Base-by-base conservation (phyloP, 371 early-diverging fungal species). In the Dichotomocladium elegans region DNA sequence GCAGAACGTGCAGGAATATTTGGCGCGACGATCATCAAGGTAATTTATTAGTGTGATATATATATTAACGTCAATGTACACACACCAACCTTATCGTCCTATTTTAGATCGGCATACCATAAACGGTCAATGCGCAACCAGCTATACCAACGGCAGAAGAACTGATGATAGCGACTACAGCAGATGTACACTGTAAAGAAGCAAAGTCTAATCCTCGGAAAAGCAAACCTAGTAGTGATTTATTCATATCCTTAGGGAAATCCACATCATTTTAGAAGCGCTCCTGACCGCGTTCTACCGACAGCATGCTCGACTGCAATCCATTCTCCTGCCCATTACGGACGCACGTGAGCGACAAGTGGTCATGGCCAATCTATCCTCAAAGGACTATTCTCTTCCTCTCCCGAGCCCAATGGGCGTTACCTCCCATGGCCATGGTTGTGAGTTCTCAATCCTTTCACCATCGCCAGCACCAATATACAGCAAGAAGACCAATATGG, bases 21-120 rank as follows among this genome's bases (percentile, higher is more conserved):
- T 56, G 56, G 56, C 17, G 42, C 3, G 34, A 41, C 19, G 41
- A 47, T 6, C 30, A 47, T 8, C 28, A 26, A 37, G n/a, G 37
- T 37, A 37, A 15, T n/a, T 15, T 35, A 4, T 2, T 35, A n/a
- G 5, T 11, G 5, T 37, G 34, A 33, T 37, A 17, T 9, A 37
- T 15, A 5, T 21, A 37, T 2, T 37, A 21, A 37, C 15, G 9
- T 37, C 21, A 21, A 37, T 9, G 21, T n/a, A n/a, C n/a, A n/a
- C n/a, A n/a, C n/a, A n/a, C n/a, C n/a, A n/a, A n/a, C n/a, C n/a
- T n/a, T n/a, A n/a, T n/a, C 2, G 15, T 37, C 17, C 21, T 37
- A 9, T 37, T 37, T 17, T 12, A 37, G 37, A 21, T 15, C 21
- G 1, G 17, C n/a, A 0, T n/a, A 2, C 37, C 37, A 37, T 17